phyloP scores from a whole-genome alignment of 805 yeast species.

The Candida schatavii region DNA sequence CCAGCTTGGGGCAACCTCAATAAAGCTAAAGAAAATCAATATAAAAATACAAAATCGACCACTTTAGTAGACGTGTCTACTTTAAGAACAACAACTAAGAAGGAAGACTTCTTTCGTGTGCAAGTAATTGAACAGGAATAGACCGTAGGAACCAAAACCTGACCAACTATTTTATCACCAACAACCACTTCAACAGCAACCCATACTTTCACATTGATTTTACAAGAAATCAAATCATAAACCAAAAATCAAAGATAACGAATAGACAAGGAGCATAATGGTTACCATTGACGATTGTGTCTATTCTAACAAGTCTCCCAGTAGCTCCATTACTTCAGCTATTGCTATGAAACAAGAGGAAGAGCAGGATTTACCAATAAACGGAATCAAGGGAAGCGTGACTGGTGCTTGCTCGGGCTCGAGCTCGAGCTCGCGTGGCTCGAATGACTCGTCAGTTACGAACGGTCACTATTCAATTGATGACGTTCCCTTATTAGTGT shows the following conservation, averaged over 20 bases:
- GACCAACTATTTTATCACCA: too few relatives aligned
- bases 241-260: too few relatives aligned
- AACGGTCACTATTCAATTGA: conserved; percentile 7
- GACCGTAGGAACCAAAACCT: too few relatives aligned
- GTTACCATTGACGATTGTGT: conserved; percentile 13
- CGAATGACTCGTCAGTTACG: neutral
- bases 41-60: neutral
- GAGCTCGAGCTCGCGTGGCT: too few relatives aligned
- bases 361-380: conserved; percentile 1
- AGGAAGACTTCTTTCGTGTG: neutral
- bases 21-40: neutral
- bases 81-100: neutral
- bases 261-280: conserved; percentile 8
- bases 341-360: conserved; percentile 1
- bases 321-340: conserved; percentile 2
- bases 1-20: neutral
- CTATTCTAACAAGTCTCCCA: conserved; percentile 7
- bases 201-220: too few relatives aligned
- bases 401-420: neutral
- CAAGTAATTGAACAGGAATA: too few relatives aligned
- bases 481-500: conserved; percentile 32
- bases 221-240: too few relatives aligned
- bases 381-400: neutral
- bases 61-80: too few relatives aligned
- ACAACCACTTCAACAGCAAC: too few relatives aligned